Base-by-base conservation (phyloP, 2,329 filamentous ascomycete genomes). In the Thielaviopsis populi region DNA sequence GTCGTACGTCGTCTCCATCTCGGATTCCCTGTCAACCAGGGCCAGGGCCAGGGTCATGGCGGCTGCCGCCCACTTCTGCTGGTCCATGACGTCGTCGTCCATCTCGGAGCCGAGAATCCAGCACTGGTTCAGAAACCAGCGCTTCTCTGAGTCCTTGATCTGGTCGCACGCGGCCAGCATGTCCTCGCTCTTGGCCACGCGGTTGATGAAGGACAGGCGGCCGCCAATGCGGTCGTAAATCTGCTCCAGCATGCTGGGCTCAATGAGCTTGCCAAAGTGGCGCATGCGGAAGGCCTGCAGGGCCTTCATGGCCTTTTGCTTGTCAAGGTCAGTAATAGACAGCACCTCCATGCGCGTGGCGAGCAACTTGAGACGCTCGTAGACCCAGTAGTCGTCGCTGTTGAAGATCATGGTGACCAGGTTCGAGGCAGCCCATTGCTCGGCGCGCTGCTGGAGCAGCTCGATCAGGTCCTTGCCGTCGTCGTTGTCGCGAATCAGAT, bases 81-180 rank as follows among this genome's bases (percentile, higher is more conserved):
- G 89, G 71, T 96, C 90, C 86, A 97, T 97, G 69, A 96, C 94
- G 72, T 99, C 94, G 74, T 97, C 94, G 69, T 97, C 94, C 86
- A 89, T 88, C 67, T 86, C 84, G 61, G 75, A 76, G 11, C 86
- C 86, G 2, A 89, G 78, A 66, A 89, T 87, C 79, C 85, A 87
- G 74, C 86, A 89, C 71, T 87, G 84, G 73, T 87, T 88, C 8
- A 89, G 76, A 68, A 89, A 86, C 85, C 86, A 89, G n/a, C 80
- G 84, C 75, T 87, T 87, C 72, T 89, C 86, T 59, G 79, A 80
- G 3, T 83, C 77, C 70, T 82, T 83, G 70, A 89, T 88, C 64
- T 77, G 72, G 17, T 94, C 76, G 73, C 91, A 96, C 37, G 87
- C 89, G 27, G 76, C 76, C 22, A 92, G 73, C 88, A 96, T 95